Conservation (phyloP, 352 stramenopile species). For the Phytopythium sindhum region DNA sequence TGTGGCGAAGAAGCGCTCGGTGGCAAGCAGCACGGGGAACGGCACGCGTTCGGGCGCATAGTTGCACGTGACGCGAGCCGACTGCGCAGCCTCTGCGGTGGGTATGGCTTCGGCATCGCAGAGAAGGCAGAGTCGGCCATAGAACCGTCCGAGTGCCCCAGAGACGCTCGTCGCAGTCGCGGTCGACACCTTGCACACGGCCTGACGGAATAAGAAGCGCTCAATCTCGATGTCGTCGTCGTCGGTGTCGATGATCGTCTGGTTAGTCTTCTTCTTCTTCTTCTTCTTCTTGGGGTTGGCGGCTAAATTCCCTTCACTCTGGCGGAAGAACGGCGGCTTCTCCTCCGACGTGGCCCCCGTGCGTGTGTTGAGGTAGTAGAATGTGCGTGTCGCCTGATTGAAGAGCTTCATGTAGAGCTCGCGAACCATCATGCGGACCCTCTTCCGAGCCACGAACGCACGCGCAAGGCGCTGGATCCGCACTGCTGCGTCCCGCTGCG, state of each 20-base stretch:
- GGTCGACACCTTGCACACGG: constrained; percentile 55
- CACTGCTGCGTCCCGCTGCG: constrained; percentile 29
- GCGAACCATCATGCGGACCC: constrained; percentile 41
- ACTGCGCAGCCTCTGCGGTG: constrained; percentile 27
- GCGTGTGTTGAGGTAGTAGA: constrained; percentile 69
- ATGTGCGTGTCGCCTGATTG: constrained; percentile 35
- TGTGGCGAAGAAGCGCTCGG: constrained; percentile 45
- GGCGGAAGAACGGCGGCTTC: constrained; percentile 47
- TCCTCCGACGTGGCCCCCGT: constrained; percentile 34
- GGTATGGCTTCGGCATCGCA: constrained; percentile 47
- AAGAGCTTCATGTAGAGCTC: constrained; percentile 83
- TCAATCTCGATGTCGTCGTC: constrained; percentile 58
- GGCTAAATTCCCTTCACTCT: constrained; percentile 7
- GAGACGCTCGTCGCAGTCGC: constrained; percentile 30
- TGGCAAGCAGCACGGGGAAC: constrained; percentile 44
- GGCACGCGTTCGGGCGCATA: constrained; percentile 35
- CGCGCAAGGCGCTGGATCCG: constrained; percentile 48
- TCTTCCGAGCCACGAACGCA: constrained; percentile 31
- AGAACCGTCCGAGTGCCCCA: constrained; percentile 46
- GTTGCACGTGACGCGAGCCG: constrained; percentile 49
- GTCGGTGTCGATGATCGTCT: constrained; percentile 9
- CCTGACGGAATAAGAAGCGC: constrained; percentile 59
- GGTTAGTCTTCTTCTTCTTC: neutral
- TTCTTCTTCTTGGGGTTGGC: neutral
- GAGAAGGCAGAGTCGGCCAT: constrained; percentile 45